These are phyloP conservation scores for Rutstroemia sp. DNA, from an alignment of 2,329 filamentous ascomycete genomes.

Conservation along the genomic window DNA sequence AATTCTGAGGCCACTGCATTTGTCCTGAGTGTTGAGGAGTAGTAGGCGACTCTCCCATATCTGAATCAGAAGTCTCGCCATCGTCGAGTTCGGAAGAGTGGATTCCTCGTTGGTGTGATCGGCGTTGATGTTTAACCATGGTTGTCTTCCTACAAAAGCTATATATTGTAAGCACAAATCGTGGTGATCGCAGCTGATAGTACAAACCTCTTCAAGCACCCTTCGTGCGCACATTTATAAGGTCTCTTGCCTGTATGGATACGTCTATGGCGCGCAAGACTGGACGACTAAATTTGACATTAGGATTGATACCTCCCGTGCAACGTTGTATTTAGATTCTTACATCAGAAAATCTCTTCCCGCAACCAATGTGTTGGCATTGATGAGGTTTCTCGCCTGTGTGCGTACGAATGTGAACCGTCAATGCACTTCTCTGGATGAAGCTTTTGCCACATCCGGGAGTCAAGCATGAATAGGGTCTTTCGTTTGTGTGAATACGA, in stretches of 20 bases:
- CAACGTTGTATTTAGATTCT: background rate
- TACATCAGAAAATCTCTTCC: constrained; percentile 62
- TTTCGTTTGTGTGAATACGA: constrained; percentile 64
- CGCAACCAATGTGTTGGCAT: constrained; percentile 57
- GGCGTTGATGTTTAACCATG: constrained; percentile 60
- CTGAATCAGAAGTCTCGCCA: constrained; percentile 30
- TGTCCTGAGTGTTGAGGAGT: constrained; percentile 43
- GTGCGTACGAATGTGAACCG: constrained; percentile 63
- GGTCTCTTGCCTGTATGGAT: constrained; percentile 67
- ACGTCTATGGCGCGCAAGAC: constrained; percentile 47
- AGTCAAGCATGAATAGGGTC: constrained; percentile 55
- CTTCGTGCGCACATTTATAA: constrained; percentile 50
- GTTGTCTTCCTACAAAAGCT: constrained; percentile 69
- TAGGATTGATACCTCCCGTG: constrained; percentile 1
- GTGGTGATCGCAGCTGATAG: background rate
- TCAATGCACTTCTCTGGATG: constrained; percentile 63
- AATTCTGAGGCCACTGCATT: constrained; percentile 43
- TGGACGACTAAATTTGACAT: constrained; percentile 26
- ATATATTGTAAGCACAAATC: constrained; percentile 13
- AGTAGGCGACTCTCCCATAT: constrained; percentile 46
- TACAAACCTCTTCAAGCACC: constrained; percentile 30
- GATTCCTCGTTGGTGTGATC: constrained; percentile 51
- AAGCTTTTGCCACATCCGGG: constrained; percentile 62
- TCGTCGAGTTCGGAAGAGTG: constrained; percentile 43
- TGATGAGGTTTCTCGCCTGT: constrained; percentile 66